These are phyloP conservation scores for Pulveroboletus sp. DNA, from an alignment of 768 basidiomycete genomes.

Conservation along the genomic window DNA sequence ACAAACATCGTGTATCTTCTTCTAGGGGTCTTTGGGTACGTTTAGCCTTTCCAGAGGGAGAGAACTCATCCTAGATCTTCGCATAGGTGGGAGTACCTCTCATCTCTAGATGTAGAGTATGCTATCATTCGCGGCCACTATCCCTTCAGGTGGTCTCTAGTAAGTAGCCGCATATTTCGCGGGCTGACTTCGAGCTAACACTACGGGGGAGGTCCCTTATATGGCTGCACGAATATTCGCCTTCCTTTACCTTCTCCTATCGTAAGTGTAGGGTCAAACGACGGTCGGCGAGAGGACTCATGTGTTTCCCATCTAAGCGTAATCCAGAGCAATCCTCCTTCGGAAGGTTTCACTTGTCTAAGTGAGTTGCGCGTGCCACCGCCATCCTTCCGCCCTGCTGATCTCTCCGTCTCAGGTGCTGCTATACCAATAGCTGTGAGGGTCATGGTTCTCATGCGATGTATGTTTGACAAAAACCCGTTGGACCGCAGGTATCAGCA, in stretches of 20 bases:
- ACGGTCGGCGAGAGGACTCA: background rate
- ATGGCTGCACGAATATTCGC: slow-evolving; percentile 18
- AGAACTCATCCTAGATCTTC: background rate
- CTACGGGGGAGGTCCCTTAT: slow-evolving; percentile 20
- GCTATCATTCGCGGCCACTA: slow-evolving; percentile 21
- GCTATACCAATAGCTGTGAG: slow-evolving; percentile 14
- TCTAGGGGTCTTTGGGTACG: slow-evolving; percentile 24
- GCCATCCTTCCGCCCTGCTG: background rate
- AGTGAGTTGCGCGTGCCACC: slow-evolving; percentile 11
- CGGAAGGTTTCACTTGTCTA: slow-evolving; percentile 3
- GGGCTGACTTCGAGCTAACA: background rate
- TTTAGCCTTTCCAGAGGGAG: background rate
- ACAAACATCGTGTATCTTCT: slow-evolving; percentile 15
- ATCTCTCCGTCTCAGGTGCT: slow-evolving; percentile 7
- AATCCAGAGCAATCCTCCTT: background rate
- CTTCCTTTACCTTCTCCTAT: slow-evolving; percentile 14
- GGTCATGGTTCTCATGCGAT: background rate
- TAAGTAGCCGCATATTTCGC: slow-evolving; percentile 3
- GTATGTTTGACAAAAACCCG: background rate
- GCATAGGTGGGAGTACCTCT: slow-evolving; percentile 26
- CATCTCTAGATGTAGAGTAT: slow-evolving; percentile 18
- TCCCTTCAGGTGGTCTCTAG: slow-evolving; percentile 26
- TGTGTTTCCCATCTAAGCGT: slow-evolving; percentile 6
- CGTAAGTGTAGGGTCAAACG: slow-evolving; percentile 7
- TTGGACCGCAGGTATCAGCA: slow-evolving; percentile 8